Base-by-base conservation (phyloP, 305 asterid genomes). In the Rubia occidens region DNA sequence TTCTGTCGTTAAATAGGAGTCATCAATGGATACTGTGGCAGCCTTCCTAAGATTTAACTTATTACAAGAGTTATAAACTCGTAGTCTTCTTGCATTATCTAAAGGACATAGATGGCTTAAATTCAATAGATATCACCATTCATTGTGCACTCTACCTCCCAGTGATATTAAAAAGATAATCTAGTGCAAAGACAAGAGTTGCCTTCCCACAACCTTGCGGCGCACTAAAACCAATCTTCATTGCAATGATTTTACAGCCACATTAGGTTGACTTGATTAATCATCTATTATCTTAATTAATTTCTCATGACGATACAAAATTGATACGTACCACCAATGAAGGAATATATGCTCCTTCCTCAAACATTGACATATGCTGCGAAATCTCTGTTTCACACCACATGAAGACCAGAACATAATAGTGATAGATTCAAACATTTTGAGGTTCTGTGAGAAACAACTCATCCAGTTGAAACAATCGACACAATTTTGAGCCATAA, bases 131-230 rank as follows among this genome's bases (percentile, higher is more conserved):
- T 66, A 79, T 77, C 83, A 82, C 86, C 84, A 77, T 76, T 71
- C 83, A 77, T 76, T 71, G 69, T 58, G 60, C 74, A 85, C 77
- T 82, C 88, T 87, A 95, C 99, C 98, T 91, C 89, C 96, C 96
- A 72, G 83, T 83, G 70, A 83, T 75, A 60, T 65, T 72, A 84
- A 91, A 91, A 75, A 95, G 96, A 78, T 82, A 91, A 70, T 89
- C 89, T 78, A 95, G 82, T 67, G 96, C 97, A 74, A 91, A 91
- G 74, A 91, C 99, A 35, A 95, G 96, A 0, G 99, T 89, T 10
- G 98, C 89, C 75, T 95, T 95, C 65, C 99, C 99, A 83, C 98
- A 91, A 66, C 99, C 99, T 82, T 95, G 99, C n/a, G 99, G 99
- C 15, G 98, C 98, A 76, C 99, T 95, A 80, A 95, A 91, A 72